Conservation (phyloP, 2,329 filamentous ascomycete genomes). For the Stagonosporopsis vannaccii region DNA sequence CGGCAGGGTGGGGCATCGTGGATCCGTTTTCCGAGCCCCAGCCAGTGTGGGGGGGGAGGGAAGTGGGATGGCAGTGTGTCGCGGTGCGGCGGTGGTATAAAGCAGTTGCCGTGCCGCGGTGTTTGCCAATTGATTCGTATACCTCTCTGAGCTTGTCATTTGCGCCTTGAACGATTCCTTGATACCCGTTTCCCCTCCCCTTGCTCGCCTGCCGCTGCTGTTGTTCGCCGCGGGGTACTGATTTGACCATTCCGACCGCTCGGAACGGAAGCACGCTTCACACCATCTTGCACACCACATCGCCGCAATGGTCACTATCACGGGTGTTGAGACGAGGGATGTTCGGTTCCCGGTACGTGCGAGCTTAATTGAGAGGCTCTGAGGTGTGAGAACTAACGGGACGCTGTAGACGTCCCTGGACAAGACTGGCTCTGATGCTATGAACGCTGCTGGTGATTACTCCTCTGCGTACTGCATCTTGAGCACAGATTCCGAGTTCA, state of each 20-base stretch:
- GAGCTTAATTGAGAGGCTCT: neutral
- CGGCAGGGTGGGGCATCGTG: conserved; percentile 5
- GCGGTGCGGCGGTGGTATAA: neutral
- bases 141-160: too few relatives aligned
- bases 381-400: neutral
- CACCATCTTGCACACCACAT: neutral
- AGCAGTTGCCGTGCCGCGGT: neutral
- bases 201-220: neutral
- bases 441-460: conserved; percentile 94
- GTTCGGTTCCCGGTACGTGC: conserved; percentile 57
- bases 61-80: neutral
- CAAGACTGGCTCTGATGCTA: conserved; percentile 95
- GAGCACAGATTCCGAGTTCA: conserved; percentile 74
- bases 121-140: neutral
- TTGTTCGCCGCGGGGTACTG: conserved; percentile 1
- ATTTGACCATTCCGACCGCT: conserved; percentile 6
- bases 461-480: conserved; percentile 94
- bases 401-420: conserved; percentile 77
- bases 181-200: neutral
- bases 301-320: conserved; percentile 56
- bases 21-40: conserved; percentile 6
- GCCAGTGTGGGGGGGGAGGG: conserved; percentile 3
- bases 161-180: too few relatives aligned
- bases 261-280: conserved; percentile 2
- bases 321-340: conserved; percentile 55